Conservation (phyloP, 345 rosid genomes). For the Citrus maxima region DNA sequence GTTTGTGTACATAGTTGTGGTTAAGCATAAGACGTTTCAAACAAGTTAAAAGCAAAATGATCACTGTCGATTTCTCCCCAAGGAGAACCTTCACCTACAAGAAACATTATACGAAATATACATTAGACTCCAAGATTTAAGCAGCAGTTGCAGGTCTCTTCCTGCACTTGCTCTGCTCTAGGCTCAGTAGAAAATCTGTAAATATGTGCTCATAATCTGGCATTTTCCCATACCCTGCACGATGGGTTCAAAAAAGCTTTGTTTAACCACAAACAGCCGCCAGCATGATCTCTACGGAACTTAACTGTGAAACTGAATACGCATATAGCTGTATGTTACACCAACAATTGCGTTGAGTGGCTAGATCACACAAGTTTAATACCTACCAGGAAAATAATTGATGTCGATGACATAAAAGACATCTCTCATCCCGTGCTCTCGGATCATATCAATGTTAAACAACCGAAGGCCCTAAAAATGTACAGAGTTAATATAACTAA, state of each 20-base stretch:
- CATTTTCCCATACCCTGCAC: constrained; percentile 85
- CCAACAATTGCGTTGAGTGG: background rate
- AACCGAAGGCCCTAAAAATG: constrained; percentile 60
- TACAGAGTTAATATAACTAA: background rate
- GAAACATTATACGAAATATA: background rate
- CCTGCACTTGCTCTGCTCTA: constrained; percentile 38
- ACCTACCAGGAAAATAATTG: constrained; percentile 92
- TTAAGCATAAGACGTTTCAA: constrained; percentile 10
- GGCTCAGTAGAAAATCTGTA: constrained; percentile 70
- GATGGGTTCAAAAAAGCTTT: background rate
- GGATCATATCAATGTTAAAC: constrained; percentile 90
- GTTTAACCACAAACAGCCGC: background rate
- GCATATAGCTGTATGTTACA: background rate
- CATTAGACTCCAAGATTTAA: background rate
- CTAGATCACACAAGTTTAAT: background rate
- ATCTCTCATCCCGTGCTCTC: constrained; percentile 72
- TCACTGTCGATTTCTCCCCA: background rate
- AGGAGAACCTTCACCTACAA: constrained; percentile 7
- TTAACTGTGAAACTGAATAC: background rate
- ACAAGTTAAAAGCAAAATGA: background rate
- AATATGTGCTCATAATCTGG: constrained; percentile 82
- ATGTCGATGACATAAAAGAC: constrained; percentile 83
- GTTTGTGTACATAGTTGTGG: background rate
- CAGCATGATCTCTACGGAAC: background rate
- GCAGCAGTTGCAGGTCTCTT: constrained; percentile 23